Conservation (phyloP, 169 alveolate species). For the Cyclospora cayetanensis region DNA sequence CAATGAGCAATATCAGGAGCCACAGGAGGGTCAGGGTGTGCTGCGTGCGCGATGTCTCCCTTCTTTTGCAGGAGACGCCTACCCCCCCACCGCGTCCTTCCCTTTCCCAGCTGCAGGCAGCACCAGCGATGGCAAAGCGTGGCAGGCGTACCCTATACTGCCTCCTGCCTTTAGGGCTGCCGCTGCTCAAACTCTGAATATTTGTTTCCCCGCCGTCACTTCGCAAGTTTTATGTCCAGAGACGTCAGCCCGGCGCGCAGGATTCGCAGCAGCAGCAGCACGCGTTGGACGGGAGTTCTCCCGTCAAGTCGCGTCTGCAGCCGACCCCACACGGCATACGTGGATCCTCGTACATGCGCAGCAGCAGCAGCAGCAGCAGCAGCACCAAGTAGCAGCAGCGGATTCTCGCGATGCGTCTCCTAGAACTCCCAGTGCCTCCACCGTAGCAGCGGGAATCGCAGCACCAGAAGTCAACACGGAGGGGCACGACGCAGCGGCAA, state of each 20-base stretch:
- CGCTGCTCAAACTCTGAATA: background rate
- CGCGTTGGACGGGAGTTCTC: background rate
- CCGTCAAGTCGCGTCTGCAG: background rate
- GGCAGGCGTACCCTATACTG: conserved; percentile 7
- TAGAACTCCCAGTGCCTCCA: background rate
- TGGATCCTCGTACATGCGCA: background rate
- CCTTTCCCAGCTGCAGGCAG: background rate
- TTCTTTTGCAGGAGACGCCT: background rate
- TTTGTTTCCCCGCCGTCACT: conserved; percentile 6
- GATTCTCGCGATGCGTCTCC: background rate
- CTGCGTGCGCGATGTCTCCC: background rate
- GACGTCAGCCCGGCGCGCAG: background rate
- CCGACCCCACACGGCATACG: conserved; percentile 11
- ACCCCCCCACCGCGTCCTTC: background rate
- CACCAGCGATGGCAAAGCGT: too few species aligned
- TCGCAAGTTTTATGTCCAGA: background rate
- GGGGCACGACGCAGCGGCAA: too few species aligned
- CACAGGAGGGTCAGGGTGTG: background rate
- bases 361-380: conserved; percentile 3
- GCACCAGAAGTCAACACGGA: too few species aligned
- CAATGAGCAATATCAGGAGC: background rate
- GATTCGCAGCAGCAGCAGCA: background rate
- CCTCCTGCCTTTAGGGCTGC: conserved; percentile 21
- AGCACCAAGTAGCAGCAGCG: background rate
- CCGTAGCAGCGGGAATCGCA: background rate